A percentile compares a stretch with the other conserved stretches of the same genome.
These are phyloP conservation scores for Gynandropsis gynandra DNA, from an alignment of 345 rosid genomes.

Conservation along the genomic window DNA sequence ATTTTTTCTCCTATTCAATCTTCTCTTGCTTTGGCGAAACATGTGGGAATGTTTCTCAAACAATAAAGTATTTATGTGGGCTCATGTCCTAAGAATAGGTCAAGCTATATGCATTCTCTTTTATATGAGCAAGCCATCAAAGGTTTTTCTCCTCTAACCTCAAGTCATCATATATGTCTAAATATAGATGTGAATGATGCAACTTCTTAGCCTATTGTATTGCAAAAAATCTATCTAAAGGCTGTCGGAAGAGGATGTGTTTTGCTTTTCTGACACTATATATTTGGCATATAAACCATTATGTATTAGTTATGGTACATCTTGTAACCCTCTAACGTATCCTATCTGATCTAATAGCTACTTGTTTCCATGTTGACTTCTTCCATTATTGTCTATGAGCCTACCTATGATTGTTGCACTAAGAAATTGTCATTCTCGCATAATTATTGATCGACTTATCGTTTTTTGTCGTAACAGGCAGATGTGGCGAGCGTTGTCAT, in stretches of 20 bases:
- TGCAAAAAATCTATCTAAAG: neutral
- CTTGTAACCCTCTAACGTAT: neutral
- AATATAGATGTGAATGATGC: neutral
- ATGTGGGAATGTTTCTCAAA: constrained; percentile 11
- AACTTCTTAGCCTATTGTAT: constrained; percentile 8
- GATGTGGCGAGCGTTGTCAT: constrained; percentile 49
- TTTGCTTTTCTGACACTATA: constrained; percentile 7
- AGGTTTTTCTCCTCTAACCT: constrained; percentile 6
- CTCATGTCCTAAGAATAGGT: constrained; percentile 7
- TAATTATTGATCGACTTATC: constrained; percentile 15
- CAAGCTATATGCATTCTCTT: too few species aligned
- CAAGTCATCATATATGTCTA: neutral
- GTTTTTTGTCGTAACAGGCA: constrained; percentile 41
- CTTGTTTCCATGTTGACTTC: constrained; percentile 5
- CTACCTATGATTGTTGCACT: constrained; percentile 12
- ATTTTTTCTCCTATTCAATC: constrained; percentile 1
- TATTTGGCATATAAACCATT: constrained; percentile 12
- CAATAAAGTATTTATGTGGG: constrained; percentile 14
- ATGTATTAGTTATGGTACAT: constrained; percentile 9
- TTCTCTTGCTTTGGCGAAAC: neutral
- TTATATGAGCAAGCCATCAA: constrained; percentile 10
- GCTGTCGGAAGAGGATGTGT: constrained; percentile 5
- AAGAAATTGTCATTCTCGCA: constrained; percentile 6
- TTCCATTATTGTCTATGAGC: constrained; percentile 13
- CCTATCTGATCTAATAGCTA: constrained; percentile 10